phyloP scores from a whole-genome alignment of 73 alveolate species.

The Urostyla sp. region DNA sequence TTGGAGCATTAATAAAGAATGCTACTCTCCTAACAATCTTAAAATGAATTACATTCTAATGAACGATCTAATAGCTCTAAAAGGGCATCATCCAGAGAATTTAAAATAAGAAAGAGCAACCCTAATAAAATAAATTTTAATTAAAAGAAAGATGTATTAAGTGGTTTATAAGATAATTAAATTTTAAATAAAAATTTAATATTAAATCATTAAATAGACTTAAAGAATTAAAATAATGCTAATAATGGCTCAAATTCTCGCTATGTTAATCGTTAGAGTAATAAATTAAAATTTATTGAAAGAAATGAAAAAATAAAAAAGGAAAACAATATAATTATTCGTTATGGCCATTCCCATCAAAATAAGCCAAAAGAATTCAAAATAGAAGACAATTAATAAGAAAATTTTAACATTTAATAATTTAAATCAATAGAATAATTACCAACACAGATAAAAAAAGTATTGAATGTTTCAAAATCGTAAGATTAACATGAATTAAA shows the following conservation, averaged over 20 bases:
- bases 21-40: constrained; percentile 7
- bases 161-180: neutral
- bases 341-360: too few species aligned
- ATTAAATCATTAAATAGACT: constrained; percentile 15
- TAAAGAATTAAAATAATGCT: neutral
- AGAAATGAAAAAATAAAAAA: constrained; percentile 33
- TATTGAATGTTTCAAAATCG: too few species aligned
- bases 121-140: neutral
- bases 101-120: neutral
- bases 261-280: constrained; percentile 30
- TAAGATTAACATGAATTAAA: too few species aligned
- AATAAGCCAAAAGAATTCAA: too few species aligned
- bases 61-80: too few species aligned
- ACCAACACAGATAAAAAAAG: too few species aligned
- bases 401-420: too few species aligned
- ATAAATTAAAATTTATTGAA: constrained; percentile 28
- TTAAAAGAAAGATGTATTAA: neutral
- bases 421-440: too few species aligned
- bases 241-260: neutral
- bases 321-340: constrained; percentile 1
- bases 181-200: constrained; percentile 4
- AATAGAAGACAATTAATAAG: too few species aligned
- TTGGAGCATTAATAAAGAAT: constrained; percentile 10
- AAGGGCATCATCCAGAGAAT: constrained; percentile 4
- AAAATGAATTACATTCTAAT: too few species aligned